phyloP scores from a whole-genome alignment of 768 basidiomycete species.

The Auricularia heimuer region DNA sequence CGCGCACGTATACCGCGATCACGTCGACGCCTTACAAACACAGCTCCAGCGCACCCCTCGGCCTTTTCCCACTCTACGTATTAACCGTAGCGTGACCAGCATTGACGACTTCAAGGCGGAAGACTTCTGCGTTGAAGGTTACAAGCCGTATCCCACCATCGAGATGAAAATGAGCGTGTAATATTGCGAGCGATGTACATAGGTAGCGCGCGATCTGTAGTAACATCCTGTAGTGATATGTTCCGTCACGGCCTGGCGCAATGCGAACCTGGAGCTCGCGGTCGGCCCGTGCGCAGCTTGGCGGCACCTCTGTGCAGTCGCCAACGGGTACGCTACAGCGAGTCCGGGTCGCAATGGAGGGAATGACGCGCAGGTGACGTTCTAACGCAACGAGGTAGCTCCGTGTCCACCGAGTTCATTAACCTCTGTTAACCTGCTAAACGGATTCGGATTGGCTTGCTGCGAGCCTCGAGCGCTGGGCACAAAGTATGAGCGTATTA shows the following conservation, averaged over 20 bases:
- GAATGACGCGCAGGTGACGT: not conserved
- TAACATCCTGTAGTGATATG: not conserved
- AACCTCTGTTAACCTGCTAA: constrained; percentile 3
- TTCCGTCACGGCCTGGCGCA: too few relatives aligned
- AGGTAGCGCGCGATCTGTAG: too few relatives aligned
- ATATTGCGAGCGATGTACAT: not conserved
- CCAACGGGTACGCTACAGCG: not conserved
- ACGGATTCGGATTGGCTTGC: constrained; percentile 9
- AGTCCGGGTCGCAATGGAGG: not conserved
- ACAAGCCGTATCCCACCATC: constrained; percentile 73
- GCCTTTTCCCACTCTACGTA: constrained; percentile 73
- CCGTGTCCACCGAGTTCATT: not conserved
- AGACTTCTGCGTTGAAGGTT: constrained; percentile 84
- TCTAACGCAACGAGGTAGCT: not conserved
- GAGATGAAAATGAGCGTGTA: constrained; percentile 96
- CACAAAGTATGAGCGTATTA: not conserved
- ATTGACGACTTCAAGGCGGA: constrained; percentile 73
- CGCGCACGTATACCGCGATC: constrained; percentile 92
- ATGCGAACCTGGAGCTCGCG: too few relatives aligned
- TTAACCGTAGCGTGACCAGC: constrained; percentile 52
- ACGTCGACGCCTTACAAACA: constrained; percentile 73
- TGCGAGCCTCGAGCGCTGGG: constrained; percentile 8
- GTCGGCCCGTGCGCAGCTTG: too few relatives aligned
- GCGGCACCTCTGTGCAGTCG: too few relatives aligned
- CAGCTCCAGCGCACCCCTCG: constrained; percentile 74